Conservation (phyloP, 2,329 filamentous ascomycete genomes). For the Fusarium longipes region DNA sequence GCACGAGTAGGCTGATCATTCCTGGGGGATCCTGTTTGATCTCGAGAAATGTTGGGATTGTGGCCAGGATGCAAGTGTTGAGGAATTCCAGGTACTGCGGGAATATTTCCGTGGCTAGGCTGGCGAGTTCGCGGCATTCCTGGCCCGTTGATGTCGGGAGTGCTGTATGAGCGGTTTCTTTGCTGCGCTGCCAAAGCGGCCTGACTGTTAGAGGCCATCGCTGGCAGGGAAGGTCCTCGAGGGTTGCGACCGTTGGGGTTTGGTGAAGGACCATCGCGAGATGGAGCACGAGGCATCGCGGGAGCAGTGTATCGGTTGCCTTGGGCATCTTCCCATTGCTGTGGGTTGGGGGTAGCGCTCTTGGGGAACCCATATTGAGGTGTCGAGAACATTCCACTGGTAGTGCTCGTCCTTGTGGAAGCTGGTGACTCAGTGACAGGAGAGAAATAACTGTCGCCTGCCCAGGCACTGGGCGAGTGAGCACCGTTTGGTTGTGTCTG, state of each 20-base stretch:
- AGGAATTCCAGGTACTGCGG: constrained; percentile 81
- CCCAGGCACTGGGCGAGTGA: constrained; percentile 70
- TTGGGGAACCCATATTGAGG: constrained; percentile 77
- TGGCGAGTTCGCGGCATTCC: constrained; percentile 68
- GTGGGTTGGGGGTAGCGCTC: constrained; percentile 70
- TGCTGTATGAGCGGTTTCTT: constrained; percentile 90
- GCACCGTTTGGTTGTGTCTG: constrained; percentile 66
- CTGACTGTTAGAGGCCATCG: constrained; percentile 69
- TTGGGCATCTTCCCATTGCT: constrained; percentile 77
- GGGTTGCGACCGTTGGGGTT: constrained; percentile 74
- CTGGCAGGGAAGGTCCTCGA: constrained; percentile 83
- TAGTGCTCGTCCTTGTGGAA: constrained; percentile 78
- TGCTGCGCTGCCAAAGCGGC: constrained; percentile 68
- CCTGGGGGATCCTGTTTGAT: constrained; percentile 83
- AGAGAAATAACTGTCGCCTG: constrained; percentile 92
- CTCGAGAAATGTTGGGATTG: constrained; percentile 76
- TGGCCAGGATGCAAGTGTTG: constrained; percentile 72
- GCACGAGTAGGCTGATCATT: constrained; percentile 74
- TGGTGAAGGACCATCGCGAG: constrained; percentile 76
- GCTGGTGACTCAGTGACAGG: constrained; percentile 83
- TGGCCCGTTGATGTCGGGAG: constrained; percentile 87
- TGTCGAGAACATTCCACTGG: constrained; percentile 75
- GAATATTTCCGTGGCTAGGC: constrained; percentile 67
- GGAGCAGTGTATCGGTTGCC: constrained; percentile 89
- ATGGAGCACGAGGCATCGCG: constrained; percentile 83